Evolutionary conservation across 2,329 filamentous ascomycete genomes (phyloP).

Genomic region (Penicillium vulpinum): DNA sequence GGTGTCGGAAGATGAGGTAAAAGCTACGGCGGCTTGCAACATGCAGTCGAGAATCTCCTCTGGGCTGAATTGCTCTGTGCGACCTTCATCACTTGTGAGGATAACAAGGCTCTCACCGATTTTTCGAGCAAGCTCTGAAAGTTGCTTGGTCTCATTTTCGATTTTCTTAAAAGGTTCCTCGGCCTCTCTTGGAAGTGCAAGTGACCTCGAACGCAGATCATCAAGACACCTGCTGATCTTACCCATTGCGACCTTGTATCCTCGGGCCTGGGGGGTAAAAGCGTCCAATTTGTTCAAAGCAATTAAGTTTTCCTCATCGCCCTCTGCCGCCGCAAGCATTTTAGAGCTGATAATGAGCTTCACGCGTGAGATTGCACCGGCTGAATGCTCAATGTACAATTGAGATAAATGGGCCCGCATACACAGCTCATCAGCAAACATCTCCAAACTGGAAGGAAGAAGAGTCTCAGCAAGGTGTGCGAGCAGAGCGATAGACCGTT

Average conservation of each 20-base stretch:
- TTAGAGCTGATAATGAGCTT: constrained; percentile 68
- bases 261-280: constrained; percentile 73
- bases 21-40: constrained; percentile 31
- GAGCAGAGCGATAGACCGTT: constrained; percentile 81
- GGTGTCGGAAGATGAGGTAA: constrained; percentile 27
- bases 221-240: constrained; percentile 76
- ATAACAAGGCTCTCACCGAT: constrained; percentile 67
- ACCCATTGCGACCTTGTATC: constrained; percentile 76
- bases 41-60: constrained; percentile 66
- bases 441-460: constrained; percentile 67
- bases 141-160: constrained; percentile 62
- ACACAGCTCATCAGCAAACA: constrained; percentile 75
- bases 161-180: constrained; percentile 68
- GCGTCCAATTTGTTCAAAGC: constrained; percentile 70
- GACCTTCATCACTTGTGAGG: constrained; percentile 70
- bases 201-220: constrained; percentile 72
- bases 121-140: constrained; percentile 66
- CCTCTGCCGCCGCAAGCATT: constrained; percentile 58
- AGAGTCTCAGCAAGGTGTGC: constrained; percentile 81
- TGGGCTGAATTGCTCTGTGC: constrained; percentile 66
- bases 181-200: constrained; percentile 70
- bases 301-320: constrained; percentile 68
- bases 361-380: constrained; percentile 64
- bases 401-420: constrained; percentile 77
- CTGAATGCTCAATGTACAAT: constrained; percentile 76